Base-by-base conservation (phyloP, 768 basidiomycete genomes). In the Rhizopogon sp. region DNA sequence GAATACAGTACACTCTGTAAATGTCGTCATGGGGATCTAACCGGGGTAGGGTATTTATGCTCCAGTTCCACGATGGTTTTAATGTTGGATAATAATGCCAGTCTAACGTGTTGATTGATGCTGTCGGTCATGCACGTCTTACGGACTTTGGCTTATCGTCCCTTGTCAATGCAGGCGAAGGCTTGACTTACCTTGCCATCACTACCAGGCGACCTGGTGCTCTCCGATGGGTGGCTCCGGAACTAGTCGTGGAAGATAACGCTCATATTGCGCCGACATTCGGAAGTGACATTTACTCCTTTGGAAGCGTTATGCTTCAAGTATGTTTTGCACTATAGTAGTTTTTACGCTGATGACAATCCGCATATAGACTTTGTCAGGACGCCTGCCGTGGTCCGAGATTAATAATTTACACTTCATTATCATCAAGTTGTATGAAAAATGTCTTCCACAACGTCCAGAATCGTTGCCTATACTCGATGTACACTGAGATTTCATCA, bases 21-120 rank as follows among this genome's bases (percentile, higher is more conserved):
- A n/a, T 13, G 16, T 50, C 4, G 22, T 56, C 40, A 49, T 6
- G 50, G 39, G 2, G 41, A 43, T 17, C 40, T 53, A n/a, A 46
- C 51, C 2, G 51, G 55, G 16, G 25, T 47, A 22, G 3, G 14
- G 13, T 22, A n/a, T 16, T 20, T 10, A 6, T 14, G 35, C 22
- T 5, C 6, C 51, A 20, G 35, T 29, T 20, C 3, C 39, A 16
- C 13, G 7, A 16, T 33, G 6, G 9, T 33, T 35, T 16, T 31
- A 35, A 35, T 22, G 17, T 20, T 20, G 17, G 46, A 11, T 37
- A 25, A 6, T 25, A 2, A n/a, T n/a, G n/a, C 0, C 44, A 56
- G 44, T 58, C 33, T 5, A 56, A 52, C 35, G 43, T 58, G 17
- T 55, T 51, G 3, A 37, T 56, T 28, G 43, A 43, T 29, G 29